Evolutionary conservation across 116 monocot genomes (phyloP).

Genomic region (Cymodocea nodosa): DNA sequence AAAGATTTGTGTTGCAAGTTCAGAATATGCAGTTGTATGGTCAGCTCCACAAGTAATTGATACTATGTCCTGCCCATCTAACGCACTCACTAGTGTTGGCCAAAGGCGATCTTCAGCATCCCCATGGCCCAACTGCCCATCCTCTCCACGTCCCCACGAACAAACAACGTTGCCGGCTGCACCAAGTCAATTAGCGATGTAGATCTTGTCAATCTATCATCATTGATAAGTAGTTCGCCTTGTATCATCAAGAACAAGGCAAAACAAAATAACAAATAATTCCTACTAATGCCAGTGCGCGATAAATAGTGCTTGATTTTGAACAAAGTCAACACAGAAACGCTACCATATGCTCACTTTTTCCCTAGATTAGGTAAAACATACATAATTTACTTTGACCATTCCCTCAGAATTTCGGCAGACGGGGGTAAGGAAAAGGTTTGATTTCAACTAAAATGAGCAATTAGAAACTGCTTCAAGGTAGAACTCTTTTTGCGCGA

Average conservation of each 20-base stretch:
- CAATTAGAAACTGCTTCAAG: no score
- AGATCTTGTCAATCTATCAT: background rate
- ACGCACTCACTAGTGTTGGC: conserved; percentile 39
- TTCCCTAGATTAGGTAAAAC: background rate
- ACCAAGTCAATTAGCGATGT: background rate
- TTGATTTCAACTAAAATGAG: no score
- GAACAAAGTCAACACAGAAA: background rate
- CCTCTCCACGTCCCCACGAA: conserved; percentile 87
- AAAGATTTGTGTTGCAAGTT: conserved; percentile 43
- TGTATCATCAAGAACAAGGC: background rate
- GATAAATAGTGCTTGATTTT: background rate
- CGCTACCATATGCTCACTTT: background rate
- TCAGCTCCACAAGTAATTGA: conserved; percentile 79
- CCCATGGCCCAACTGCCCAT: conserved; percentile 87
- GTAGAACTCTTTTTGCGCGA: no score
- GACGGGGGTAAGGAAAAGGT: no score
- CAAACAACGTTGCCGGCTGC: conserved; percentile 65
- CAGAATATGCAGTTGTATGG: conserved; percentile 78
- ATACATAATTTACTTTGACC: no score
- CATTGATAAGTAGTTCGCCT: background rate
- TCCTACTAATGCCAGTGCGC: background rate
- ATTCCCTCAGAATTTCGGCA: no score
- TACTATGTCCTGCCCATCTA: conserved; percentile 35
- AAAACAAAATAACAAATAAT: background rate
- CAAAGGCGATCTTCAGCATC: conserved; percentile 65